Conservation (phyloP, 2,329 filamentous ascomycete genomes). For the Cadophora gregata region DNA sequence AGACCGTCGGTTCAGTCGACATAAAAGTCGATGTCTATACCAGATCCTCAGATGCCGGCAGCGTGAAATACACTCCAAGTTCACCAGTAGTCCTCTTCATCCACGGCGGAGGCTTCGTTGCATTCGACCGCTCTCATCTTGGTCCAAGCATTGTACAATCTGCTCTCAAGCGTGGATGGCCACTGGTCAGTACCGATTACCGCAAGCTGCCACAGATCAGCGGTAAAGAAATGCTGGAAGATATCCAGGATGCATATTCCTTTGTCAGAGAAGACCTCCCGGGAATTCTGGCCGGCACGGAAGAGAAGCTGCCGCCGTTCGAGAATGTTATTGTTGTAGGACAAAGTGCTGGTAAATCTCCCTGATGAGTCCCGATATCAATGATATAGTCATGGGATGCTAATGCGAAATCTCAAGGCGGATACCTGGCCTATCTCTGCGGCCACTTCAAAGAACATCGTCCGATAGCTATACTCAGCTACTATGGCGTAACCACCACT, state of each 20-base stretch:
- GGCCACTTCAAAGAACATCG: constrained; percentile 20
- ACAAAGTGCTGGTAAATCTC: constrained; percentile 21
- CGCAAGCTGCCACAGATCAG: constrained; percentile 18
- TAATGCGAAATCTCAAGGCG: constrained; percentile 9
- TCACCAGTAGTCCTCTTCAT: constrained; percentile 25
- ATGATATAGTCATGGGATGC: background rate
- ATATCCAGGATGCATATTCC: constrained; percentile 21
- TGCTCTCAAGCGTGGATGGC: constrained; percentile 21
- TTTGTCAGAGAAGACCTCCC: constrained; percentile 19
- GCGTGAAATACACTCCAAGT: background rate
- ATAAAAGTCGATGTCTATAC: constrained; percentile 26
- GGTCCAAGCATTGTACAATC: constrained; percentile 22
- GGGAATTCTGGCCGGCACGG: background rate
- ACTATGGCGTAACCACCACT: constrained; percentile 18
- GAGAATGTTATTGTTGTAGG: constrained; percentile 22
- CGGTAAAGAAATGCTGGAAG: constrained; percentile 11
- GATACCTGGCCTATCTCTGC: constrained; percentile 18
- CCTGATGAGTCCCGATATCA: background rate
- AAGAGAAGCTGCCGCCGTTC: constrained; percentile 3
- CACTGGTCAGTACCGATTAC: constrained; percentile 22
- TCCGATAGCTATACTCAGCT: constrained; percentile 21
- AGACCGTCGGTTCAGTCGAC: constrained; percentile 1
- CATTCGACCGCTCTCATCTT: constrained; percentile 17
- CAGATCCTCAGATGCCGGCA: background rate
- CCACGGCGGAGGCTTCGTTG: constrained; percentile 24